A percentile compares a stretch with the other conserved stretches of the same genome.
These are phyloP conservation scores for Schizosaccharomyces osmophilus DNA, from an alignment of 805 yeast species.

Conservation along the genomic window DNA sequence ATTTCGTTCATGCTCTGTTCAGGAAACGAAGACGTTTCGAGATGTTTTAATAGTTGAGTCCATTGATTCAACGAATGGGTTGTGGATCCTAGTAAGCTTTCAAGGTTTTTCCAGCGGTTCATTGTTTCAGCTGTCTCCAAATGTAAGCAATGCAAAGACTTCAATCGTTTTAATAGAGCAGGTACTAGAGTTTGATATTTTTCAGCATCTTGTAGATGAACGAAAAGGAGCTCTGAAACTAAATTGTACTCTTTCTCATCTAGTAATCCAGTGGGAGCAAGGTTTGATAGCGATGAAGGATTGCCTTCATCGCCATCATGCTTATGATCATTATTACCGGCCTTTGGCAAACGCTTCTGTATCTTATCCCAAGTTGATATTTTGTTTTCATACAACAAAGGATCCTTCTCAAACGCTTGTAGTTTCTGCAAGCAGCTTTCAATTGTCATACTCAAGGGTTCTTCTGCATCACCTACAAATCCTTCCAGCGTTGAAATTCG, in stretches of 20 bases:
- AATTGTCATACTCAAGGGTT: neutral
- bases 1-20: no score
- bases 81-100: neutral
- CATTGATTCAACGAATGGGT: neutral
- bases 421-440: neutral
- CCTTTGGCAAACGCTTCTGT: neutral
- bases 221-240: neutral
- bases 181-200: neutral
- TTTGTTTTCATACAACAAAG: neutral
- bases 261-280: neutral
- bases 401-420: neutral
- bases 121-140: neutral
- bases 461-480: neutral
- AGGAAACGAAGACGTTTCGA: neutral
- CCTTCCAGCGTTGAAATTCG: neutral
- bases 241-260: neutral
- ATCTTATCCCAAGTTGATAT: neutral
- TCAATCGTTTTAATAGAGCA: neutral
- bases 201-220: neutral
- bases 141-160: neutral
- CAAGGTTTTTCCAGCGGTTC: neutral
- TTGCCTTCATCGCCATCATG: no score
- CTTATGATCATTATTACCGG: neutral
- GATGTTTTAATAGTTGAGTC: neutral
- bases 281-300: neutral